phyloP scores from a whole-genome alignment of 2,329 filamentous ascomycete species.

The Fonsecaea erecta region DNA sequence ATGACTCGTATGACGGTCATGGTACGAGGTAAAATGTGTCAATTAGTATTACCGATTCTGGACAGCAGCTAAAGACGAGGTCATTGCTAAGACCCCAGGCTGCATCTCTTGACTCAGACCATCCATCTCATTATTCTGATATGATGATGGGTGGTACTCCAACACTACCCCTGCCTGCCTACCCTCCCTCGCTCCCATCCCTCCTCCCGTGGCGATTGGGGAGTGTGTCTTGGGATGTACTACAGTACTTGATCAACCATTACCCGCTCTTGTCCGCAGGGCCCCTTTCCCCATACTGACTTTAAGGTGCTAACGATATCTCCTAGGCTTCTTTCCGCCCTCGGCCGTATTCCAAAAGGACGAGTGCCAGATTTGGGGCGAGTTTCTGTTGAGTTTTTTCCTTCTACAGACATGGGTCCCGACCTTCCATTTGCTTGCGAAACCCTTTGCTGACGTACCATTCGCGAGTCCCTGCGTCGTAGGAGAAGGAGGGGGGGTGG shows the following conservation, averaged over 20 bases:
- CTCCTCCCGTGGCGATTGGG: background rate
- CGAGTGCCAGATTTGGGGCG: background rate
- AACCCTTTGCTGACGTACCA: background rate
- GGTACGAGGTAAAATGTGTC: background rate
- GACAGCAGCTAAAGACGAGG: too few relatives aligned
- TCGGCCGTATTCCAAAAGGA: background rate
- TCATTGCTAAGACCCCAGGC: too few relatives aligned
- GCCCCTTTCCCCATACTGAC: background rate
- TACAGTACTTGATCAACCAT: too few relatives aligned
- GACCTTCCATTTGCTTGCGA: background rate
- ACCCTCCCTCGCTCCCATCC: too few relatives aligned
- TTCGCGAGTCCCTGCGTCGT: background rate
- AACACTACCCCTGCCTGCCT: too few relatives aligned
- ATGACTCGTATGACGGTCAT: background rate
- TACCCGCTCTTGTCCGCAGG: conserved; percentile 1
- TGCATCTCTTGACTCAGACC: background rate
- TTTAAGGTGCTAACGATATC: conserved; percentile 2
- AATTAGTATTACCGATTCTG: background rate
- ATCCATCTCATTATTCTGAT: background rate
- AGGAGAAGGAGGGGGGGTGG: background rate
- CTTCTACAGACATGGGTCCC: background rate
- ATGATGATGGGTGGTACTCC: background rate
- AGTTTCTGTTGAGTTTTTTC: background rate
- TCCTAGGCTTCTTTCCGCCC: conserved; percentile 1
- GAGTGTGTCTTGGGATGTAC: background rate